A percentile compares a stretch with the other conserved stretches of the same genome.
These are phyloP conservation scores for Lactifluus echinatus DNA, from an alignment of 768 basidiomycete genomes.

Conservation along the genomic window DNA sequence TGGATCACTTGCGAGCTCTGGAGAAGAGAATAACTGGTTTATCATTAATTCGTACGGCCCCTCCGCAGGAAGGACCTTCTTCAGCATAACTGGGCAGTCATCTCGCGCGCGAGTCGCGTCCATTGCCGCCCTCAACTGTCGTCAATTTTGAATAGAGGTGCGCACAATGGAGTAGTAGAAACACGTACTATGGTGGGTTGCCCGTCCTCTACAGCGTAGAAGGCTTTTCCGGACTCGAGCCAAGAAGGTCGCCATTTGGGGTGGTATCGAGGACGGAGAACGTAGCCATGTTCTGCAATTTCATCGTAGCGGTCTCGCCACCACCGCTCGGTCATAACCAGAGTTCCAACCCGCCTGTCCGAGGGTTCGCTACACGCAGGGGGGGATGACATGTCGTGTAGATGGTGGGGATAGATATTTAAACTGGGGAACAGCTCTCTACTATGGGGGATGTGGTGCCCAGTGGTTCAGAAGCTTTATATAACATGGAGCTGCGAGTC, in stretches of 20 bases:
- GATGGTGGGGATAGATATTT: too few species aligned
- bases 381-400: too few species aligned
- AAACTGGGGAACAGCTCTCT: too few species aligned
- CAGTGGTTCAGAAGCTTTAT: too few species aligned
- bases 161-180: not conserved
- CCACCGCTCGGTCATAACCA: not conserved
- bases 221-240: not conserved
- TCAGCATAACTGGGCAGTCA: too few species aligned
- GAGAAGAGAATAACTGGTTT: not conserved
- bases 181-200: not conserved
- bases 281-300: not conserved
- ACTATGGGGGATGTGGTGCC: too few species aligned
- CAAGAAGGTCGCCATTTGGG: not conserved
- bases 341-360: not conserved
- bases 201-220: not conserved
- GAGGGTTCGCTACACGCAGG: too few species aligned
- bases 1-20: not conserved
- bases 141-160: not conserved
- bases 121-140: not conserved
- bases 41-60: not conserved
- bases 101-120: not conserved
- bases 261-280: slow-evolving; percentile 1
- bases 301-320: not conserved
- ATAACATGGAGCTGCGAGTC: too few species aligned
- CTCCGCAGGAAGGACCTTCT: not conserved